Evolutionary conservation across 2,329 filamentous ascomycete species (phyloP), one percentile per base, ranked within the genome.

Genomic region (Scolecobasidium constrictum): DNA sequence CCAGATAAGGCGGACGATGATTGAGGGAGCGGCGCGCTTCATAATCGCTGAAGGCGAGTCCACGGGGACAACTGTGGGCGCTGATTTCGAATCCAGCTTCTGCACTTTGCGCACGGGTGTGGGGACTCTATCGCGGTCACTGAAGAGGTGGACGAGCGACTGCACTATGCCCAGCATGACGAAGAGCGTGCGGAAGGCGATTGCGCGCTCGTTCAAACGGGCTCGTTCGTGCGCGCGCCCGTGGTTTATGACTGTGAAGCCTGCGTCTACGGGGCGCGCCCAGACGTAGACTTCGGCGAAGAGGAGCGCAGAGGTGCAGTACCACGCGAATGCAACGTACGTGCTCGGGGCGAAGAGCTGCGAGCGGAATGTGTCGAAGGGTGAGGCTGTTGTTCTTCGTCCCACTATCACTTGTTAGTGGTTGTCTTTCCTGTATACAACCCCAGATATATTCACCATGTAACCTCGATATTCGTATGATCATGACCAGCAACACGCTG

Each of bases 261-360:
- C 78, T 41, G 74, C 71, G 31, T 64, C 63, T 15, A 67, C 64
- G 17, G 78, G 66, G 40, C 74, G 69, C 3, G 81, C 82, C 73
- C 79, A 86, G 17, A 93, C 75, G 56, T 86, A 94, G 28, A 90
- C 70, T 55, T 88, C 80, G 54, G 78, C 80, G 59, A 90, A 95
- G 50, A 86, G 66, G 64, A 77, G 82, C 43, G 82, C 85, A 3
- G 87, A 94, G 43, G 85, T 67, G 26, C 73, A 55, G 61, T 95
- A 95, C 66, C 83, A 88, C 45, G 78, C 68, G 37, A 84, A 60
- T 1, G 86, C 88, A 57, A 86, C 75, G 44, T 80, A 56, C 4
- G 82, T 78, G 46, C 77, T 71, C 26, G 77, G 62, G 16, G 70
- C 75, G 18, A 78, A 61, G 7, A 77, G 65, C 49, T 74, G 70